Conservation (phyloP, 495 filamentous ascomycete species). For the Hypoxylon cercidicola region DNA sequence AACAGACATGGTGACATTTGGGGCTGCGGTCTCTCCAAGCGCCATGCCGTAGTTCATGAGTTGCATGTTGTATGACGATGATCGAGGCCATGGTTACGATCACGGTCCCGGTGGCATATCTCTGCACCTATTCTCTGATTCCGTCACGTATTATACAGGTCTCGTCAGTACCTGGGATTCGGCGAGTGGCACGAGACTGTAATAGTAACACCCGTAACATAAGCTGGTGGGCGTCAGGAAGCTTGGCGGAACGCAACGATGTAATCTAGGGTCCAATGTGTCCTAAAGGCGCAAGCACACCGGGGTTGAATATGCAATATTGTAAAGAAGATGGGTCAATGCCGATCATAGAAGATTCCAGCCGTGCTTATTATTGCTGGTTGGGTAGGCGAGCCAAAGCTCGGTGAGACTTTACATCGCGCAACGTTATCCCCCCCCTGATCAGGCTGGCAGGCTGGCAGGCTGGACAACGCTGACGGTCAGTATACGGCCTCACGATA, state of each 20-base stretch:
- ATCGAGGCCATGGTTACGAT: not conserved
- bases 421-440: slow-evolving; percentile 10
- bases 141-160: slow-evolving; percentile 29
- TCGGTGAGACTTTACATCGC: slow-evolving; percentile 26
- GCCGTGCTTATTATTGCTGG: slow-evolving; percentile 26
- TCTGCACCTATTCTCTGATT: slow-evolving; percentile 19
- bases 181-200: slow-evolving; percentile 29
- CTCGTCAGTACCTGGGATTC: slow-evolving; percentile 27
- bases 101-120: slow-evolving; percentile 13
- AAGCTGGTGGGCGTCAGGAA: slow-evolving; percentile 31
- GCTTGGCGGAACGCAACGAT: slow-evolving; percentile 38
- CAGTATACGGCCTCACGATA: slow-evolving; percentile 27
- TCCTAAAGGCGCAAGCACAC: slow-evolving; percentile 30
- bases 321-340: slow-evolving; percentile 36
- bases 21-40: slow-evolving; percentile 24
- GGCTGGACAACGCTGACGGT: not conserved
- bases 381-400: slow-evolving; percentile 10
- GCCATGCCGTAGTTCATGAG: slow-evolving; percentile 20
- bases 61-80: slow-evolving; percentile 24
- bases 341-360: slow-evolving; percentile 44
- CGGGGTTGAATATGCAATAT: slow-evolving; percentile 40
- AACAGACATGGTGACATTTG: slow-evolving; percentile 33
- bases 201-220: slow-evolving; percentile 31
- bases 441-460: too few species aligned
- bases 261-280: slow-evolving; percentile 28